phyloP scores from a whole-genome alignment of 345 rosid genomes.

The Citrus inodora region DNA sequence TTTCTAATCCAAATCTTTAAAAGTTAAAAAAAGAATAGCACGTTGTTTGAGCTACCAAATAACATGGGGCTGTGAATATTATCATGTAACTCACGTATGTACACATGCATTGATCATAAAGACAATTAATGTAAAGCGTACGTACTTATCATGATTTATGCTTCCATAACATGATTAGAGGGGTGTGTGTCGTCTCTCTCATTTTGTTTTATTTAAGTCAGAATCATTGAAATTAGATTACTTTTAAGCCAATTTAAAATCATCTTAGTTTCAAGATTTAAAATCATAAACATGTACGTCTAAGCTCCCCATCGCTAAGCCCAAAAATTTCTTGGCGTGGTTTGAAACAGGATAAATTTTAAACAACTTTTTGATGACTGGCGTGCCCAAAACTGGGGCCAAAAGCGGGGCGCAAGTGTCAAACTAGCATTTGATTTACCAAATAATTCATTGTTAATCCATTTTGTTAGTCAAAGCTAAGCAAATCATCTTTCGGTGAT shows the following conservation, averaged over 20 bases:
- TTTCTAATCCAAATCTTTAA: not conserved
- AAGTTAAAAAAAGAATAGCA: not conserved
- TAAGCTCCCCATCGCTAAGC: too few relatives aligned
- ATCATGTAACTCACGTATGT: not conserved
- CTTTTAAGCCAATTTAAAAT: not conserved
- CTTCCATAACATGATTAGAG: not conserved
- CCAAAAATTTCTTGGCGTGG: not conserved
- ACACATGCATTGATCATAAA: not conserved
- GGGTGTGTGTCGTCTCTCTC: not conserved
- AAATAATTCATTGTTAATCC: not conserved
- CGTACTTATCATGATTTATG: not conserved
- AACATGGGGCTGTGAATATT: not conserved
- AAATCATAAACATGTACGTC: not conserved
- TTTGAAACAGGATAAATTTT: not conserved
- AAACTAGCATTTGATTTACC: not conserved
- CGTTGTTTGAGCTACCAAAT: not conserved
- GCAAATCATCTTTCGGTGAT: conserved; percentile 13
- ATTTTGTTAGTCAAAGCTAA: not conserved
- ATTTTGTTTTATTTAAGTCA: not conserved
- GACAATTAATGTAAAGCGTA: not conserved
- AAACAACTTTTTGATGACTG: not conserved
- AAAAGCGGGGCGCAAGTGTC: not conserved
- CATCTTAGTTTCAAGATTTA: not conserved
- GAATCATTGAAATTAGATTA: not conserved
- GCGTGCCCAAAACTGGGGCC: not conserved